phyloP scores from a whole-genome alignment of 208 protist species.

The Acanthamoeba lenticulata region DNA sequence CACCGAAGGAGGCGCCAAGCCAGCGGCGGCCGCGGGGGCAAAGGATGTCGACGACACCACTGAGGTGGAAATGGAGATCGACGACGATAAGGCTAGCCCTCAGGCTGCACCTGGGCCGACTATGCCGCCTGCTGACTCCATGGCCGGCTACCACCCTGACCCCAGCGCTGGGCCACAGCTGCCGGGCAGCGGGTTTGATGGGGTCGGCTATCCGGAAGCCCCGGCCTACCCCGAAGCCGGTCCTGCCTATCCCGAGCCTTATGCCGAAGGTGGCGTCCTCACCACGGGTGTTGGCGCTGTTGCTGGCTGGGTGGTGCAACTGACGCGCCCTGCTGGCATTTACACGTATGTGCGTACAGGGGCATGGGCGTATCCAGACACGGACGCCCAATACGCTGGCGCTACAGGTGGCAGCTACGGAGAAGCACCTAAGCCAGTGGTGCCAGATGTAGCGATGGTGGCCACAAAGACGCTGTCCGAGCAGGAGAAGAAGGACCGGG shows the following conservation, averaged over 20 bases:
- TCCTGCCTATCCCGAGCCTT: not conserved
- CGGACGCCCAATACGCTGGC: not conserved
- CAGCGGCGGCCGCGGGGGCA: not conserved
- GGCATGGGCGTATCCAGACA: not conserved
- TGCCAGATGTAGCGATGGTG: not conserved
- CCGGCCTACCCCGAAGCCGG: not conserved
- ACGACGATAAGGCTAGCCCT: not conserved
- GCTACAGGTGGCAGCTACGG: not conserved
- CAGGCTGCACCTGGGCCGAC: not conserved
- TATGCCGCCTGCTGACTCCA: not conserved
- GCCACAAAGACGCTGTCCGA: not conserved
- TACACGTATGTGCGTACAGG: not conserved
- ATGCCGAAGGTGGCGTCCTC: not conserved
- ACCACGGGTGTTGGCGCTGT: not conserved
- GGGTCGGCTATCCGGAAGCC: not conserved
- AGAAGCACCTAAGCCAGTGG: not conserved
- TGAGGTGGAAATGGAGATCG: not conserved
- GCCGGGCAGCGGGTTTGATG: not conserved
- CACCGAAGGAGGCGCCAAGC: not conserved
- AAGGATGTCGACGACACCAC: not conserved
- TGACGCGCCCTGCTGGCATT: too few species aligned
- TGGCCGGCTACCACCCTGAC: not conserved
- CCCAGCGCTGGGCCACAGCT: not conserved
- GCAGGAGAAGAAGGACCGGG: constrained; percentile 19
- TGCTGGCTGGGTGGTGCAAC: not conserved